A percentile compares a stretch with the other conserved stretches of the same genome.
Evolutionary conservation across 2,329 filamentous ascomycete genomes (phyloP).

Genomic region (Paecilomyces sp.): DNA sequence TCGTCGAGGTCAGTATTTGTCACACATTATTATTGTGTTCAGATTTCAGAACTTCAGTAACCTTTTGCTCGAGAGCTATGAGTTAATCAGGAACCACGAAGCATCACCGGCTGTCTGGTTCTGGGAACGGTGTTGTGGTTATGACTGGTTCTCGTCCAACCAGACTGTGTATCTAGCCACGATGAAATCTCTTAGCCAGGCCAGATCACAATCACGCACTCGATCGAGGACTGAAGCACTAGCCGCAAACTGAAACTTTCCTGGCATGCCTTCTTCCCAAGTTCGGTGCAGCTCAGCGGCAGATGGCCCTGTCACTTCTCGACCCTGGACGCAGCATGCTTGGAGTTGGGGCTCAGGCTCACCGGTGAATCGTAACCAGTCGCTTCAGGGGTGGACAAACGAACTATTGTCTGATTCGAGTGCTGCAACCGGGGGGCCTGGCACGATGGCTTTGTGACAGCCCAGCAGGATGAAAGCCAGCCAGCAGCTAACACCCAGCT

Average conservation of each 20-base stretch:
- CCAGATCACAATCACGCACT: neutral
- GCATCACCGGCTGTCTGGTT: neutral
- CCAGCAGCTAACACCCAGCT: neutral
- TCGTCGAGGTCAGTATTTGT: neutral
- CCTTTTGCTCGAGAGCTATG: too few species aligned
- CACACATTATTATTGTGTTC: neutral
- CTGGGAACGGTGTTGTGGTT: neutral
- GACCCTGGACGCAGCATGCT: neutral
- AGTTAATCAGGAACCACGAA: neutral
- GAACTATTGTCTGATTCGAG: neutral
- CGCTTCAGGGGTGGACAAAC: neutral
- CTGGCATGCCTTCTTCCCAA: neutral
- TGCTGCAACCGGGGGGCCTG: neutral
- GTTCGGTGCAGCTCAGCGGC: neutral
- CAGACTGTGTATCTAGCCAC: too few species aligned
- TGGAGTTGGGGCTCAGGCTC: neutral
- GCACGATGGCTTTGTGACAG: neutral
- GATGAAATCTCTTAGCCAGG: neutral
- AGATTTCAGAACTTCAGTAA: neutral
- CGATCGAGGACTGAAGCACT: neutral
- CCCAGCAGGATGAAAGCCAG: neutral
- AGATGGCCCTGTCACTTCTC: neutral
- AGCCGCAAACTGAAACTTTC: neutral
- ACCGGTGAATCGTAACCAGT: too few species aligned
- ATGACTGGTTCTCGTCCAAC: too few species aligned